Conservation (phyloP, 768 basidiomycete species). For the Kwoniella heveanensis region DNA sequence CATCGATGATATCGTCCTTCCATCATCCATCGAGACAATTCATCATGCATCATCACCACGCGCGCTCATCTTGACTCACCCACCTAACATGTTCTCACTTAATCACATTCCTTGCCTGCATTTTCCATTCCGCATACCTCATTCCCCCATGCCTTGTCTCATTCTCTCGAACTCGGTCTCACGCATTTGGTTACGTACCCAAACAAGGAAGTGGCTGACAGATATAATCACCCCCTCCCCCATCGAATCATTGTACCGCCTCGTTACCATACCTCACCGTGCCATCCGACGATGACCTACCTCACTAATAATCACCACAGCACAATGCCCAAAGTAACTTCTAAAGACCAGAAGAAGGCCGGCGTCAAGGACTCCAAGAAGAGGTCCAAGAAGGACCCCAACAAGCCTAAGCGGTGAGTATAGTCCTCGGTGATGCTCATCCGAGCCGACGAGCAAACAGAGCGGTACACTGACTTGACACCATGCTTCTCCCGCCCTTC, state of each 20-base stretch:
- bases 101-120: not conserved
- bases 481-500: not conserved
- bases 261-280: not conserved
- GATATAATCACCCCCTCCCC: not conserved
- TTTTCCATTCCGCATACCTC: not conserved
- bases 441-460: not conserved
- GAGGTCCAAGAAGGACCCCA: constrained; percentile 66
- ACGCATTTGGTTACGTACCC: not conserved
- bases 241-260: too few relatives aligned
- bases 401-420: constrained; percentile 72
- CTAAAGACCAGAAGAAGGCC: constrained; percentile 37
- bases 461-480: not conserved
- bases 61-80: not conserved
- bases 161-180: not conserved
- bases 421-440: not conserved
- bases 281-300: not conserved
- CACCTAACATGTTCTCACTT: not conserved
- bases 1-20: not conserved
- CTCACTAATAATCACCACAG: constrained; percentile 4
- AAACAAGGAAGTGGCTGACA: constrained; percentile 4
- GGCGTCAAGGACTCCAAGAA: constrained; percentile 33
- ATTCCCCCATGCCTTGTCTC: constrained; percentile 15
- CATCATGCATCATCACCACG: too few relatives aligned
- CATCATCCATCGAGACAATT: not conserved
- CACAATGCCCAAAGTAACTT: constrained; percentile 31